Base-by-base conservation (phyloP, 2,329 filamentous ascomycete species). In the Nigrospora osmanthi region DNA sequence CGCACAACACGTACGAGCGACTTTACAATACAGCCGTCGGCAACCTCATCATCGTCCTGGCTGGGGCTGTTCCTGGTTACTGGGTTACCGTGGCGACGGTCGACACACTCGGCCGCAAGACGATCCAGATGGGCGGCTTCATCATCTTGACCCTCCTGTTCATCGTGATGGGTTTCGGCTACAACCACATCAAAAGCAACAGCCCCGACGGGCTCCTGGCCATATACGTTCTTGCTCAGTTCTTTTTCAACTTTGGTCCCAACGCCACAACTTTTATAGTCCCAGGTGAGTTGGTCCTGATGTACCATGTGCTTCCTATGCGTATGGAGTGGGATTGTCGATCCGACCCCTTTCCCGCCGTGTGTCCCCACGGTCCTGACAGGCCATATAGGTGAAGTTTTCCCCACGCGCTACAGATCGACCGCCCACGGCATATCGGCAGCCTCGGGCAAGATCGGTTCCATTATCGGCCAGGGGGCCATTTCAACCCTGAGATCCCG, bases 51-150 rank as follows among this genome's bases (percentile, higher is more conserved):
- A 75, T 90, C 42, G 81, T 89, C 53, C 80, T 85, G 47, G 86
- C 87, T 4, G 87, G 86, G 46, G 83, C 87, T 40, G 85, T 90
- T 13, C 87, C 87, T 0, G 87, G 87, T 13, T 90, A 90, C 71
- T 90, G 86, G 86, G 76, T 88, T 14, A 87, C 85, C 0, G 85
- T 89, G 6, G 80, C 80, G 2, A 80, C 78, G 1, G 78, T 89
- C 46, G 86, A 91, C 64, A 85, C 75, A 2, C 56, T 89, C 13
- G 87, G 86, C 44, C 83, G 87, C 57, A 89, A 88, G 70, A 78
- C 85, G 2, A 88, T 91, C 46, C 87, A 87, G 66, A 65, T 85
- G 45, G 73, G 70, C 48, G 80, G 80, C 23, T 84, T 83, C 61
- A 60, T 67, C 42, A 73, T 83, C 45, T 64, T 84, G 9, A 82